Evolutionary conservation across 805 yeast species (phyloP), one percentile per base, ranked within the genome.

Genomic region (Jamesozyma piceae): DNA sequence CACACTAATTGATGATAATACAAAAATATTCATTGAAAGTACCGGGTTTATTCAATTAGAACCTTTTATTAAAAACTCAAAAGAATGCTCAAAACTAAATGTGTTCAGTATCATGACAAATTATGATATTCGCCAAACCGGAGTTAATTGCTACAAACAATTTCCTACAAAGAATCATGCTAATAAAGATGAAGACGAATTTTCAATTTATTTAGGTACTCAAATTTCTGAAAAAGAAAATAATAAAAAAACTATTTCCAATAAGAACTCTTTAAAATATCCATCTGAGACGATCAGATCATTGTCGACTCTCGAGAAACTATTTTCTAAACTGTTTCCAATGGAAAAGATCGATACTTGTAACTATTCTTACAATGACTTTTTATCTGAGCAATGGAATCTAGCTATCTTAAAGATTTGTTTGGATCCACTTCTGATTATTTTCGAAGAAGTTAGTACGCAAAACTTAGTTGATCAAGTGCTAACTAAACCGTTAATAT

Each of bases 351-450:
- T 47, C 67, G 77, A 31, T 63, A 33, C 44, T n/a, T 51, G 54
- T 43, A 47, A 52, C 28, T 33, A 43, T 19, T 44, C 53, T 15
- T 40, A 44, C 15, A 10, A 71, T 44, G 84, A 77, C 48, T 81
- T 75, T 53, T 64, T 73, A 60, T 74, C 79, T 9, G 78, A 78
- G 52, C 92, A 86, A 62, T 87, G 95, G 95, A 80, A 79, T 58
- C 69, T 82, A 43, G 88, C 90, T 1, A 70, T 86, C 42, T 82
- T 92, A 13, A 72, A 77, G 42, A 75, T 86, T 36, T 79, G 86
- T n/a, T 75, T 87, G 54, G 82, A 81, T 60, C 85, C 94, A 4
- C 65, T 86, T 38, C 67, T 86, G 29, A 70, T 87, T 19, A 54
- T 84, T 9, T 80, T 88, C 54, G 95, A 86, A 60, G 72, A 74